Conservation (phyloP, 1,139 yeast species). For the Yamadazyma aaseri region DNA sequence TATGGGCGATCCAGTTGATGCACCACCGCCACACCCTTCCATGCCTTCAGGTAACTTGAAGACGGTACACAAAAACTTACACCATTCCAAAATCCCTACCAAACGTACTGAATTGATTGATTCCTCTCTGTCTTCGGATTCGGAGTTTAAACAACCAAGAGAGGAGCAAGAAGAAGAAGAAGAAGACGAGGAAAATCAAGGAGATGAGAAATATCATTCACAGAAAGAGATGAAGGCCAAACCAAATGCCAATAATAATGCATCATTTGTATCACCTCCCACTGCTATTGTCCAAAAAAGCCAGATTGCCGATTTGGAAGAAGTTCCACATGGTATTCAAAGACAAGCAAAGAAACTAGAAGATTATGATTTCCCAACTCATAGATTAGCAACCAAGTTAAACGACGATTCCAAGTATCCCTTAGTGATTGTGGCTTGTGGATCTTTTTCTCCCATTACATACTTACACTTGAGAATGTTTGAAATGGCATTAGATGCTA, state of each 20-base stretch:
- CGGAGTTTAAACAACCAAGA: slow-evolving; percentile 1
- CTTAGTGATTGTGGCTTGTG: slow-evolving; percentile 93
- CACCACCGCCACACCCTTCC: slow-evolving; percentile 62
- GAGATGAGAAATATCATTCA: slow-evolving; percentile 11
- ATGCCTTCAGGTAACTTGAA: slow-evolving; percentile 12
- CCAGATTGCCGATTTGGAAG: slow-evolving; percentile 91
- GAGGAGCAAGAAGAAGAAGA: no score
- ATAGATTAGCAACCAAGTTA: slow-evolving; percentile 71
- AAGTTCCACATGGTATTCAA: slow-evolving; percentile 90
- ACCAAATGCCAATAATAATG: neutral
- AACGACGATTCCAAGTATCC: slow-evolving; percentile 81
- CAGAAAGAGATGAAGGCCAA: neutral
- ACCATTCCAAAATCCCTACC: slow-evolving; percentile 41
- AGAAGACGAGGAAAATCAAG: no score
- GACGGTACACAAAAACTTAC: slow-evolving; percentile 1
- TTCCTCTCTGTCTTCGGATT: slow-evolving; percentile 19
- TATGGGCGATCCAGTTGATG: slow-evolving; percentile 65
- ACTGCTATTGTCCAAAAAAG: slow-evolving; percentile 54
- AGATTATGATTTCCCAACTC: slow-evolving; percentile 79
- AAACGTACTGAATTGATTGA: slow-evolving; percentile 40
- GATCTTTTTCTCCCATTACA: slow-evolving; percentile 94
- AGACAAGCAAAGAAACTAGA: slow-evolving; percentile 75
- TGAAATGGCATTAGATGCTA: slow-evolving; percentile 97
- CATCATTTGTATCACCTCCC: slow-evolving; percentile 30
- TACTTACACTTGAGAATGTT: slow-evolving; percentile 94